These are phyloP conservation scores for Candida rishiriensis DNA, from an alignment of 805 yeast species.

Conservation along the genomic window DNA sequence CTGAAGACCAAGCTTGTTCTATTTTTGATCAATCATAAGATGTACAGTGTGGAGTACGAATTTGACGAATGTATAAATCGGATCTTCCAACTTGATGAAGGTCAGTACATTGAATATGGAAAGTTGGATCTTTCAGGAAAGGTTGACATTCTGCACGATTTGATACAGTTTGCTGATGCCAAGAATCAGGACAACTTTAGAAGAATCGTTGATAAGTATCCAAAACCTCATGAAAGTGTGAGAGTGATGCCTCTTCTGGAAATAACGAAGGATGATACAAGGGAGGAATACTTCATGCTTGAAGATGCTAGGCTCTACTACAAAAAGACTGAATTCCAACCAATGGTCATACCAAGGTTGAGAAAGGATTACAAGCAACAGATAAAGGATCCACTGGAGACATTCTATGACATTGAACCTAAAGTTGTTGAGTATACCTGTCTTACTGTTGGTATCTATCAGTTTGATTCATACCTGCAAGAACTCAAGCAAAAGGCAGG, in stretches of 20 bases:
- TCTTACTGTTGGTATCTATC: slow-evolving; percentile 40
- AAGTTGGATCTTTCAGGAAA: slow-evolving; percentile 40
- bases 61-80: slow-evolving; percentile 21
- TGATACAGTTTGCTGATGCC: slow-evolving; percentile 35
- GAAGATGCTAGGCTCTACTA: slow-evolving; percentile 52
- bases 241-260: slow-evolving; percentile 21
- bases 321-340: slow-evolving; percentile 28
- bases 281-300: slow-evolving; percentile 34
- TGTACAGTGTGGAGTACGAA: slow-evolving; percentile 25
- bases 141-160: slow-evolving; percentile 41
- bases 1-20: slow-evolving; percentile 40
- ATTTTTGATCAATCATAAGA: slow-evolving; percentile 33
- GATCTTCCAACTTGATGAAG: slow-evolving; percentile 8
- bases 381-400: slow-evolving; percentile 16
- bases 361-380: slow-evolving; percentile 25
- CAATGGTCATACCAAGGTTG: slow-evolving; percentile 32
- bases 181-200: slow-evolving; percentile 44
- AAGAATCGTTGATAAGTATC: slow-evolving; percentile 39
- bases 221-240: slow-evolving; percentile 23
- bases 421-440: slow-evolving; percentile 33
- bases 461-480: slow-evolving; percentile 33
- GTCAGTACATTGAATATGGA: slow-evolving; percentile 13
- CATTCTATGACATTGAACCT: slow-evolving; percentile 31
- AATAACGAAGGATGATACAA: slow-evolving; percentile 7
- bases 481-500: slow-evolving; percentile 30